Percentiles rank a stretch among this genome's conserved stretches.
These are phyloP conservation scores for Kodamaea leandrae DNA, from an alignment of 805 yeast genomes.

Conservation along the genomic window DNA sequence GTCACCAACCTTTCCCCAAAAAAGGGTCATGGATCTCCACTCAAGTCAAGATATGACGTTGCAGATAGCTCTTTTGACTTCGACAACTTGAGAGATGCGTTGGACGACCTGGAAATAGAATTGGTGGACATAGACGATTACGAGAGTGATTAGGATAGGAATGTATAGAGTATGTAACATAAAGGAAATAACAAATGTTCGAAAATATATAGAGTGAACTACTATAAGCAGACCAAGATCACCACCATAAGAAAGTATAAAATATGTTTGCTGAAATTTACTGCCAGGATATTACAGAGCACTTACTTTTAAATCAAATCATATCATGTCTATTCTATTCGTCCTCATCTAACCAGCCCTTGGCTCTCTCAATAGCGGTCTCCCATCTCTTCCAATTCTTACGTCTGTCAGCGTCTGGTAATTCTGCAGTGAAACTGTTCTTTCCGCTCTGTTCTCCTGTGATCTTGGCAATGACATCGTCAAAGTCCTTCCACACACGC, in stretches of 20 bases:
- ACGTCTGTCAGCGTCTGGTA: constrained; percentile 58
- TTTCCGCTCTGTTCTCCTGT: constrained; percentile 26
- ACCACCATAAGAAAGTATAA: too few relatives aligned
- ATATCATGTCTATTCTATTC: constrained; percentile 7
- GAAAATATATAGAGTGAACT: too few relatives aligned
- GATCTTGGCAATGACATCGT: constrained; percentile 55
- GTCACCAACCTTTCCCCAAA: constrained; percentile 26
- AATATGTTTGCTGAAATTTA: not conserved
- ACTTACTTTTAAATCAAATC: too few relatives aligned
- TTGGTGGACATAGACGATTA: constrained; percentile 27
- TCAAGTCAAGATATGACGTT: constrained; percentile 11
- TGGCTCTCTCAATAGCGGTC: constrained; percentile 75
- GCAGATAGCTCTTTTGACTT: constrained; percentile 28
- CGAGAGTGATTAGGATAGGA: constrained; percentile 15
- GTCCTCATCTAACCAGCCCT: constrained; percentile 66
- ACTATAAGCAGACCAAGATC: too few relatives aligned
- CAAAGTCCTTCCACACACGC: constrained; percentile 72
- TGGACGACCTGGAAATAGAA: constrained; percentile 11
- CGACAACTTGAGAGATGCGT: constrained; percentile 18
- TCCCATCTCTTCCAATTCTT: constrained; percentile 77
- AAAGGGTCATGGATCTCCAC: constrained; percentile 10
- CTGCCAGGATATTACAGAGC: too few relatives aligned
- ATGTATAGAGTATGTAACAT: not conserved
- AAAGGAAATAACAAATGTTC: not conserved
- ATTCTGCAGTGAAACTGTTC: constrained; percentile 36